phyloP scores from a whole-genome alignment of 1,284 basidiomycete species.

The Heterobasidion irregulare region DNA sequence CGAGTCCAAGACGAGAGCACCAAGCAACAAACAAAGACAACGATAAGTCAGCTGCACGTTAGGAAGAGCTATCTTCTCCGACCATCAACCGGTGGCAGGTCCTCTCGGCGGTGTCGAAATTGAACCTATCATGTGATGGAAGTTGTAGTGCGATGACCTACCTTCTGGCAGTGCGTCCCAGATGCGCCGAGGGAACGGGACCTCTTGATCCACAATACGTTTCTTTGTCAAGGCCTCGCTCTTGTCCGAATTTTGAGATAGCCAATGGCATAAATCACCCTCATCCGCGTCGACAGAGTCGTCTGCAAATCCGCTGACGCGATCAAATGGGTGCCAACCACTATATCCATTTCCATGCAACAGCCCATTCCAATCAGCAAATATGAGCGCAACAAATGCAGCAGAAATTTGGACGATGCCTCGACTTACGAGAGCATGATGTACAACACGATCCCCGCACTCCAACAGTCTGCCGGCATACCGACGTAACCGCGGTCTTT shows the following conservation, averaged over 20 bases:
- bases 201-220: conserved; percentile 53
- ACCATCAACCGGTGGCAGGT: no score
- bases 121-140: no score
- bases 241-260: conserved; percentile 38
- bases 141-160: conserved; percentile 21
- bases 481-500: conserved; percentile 66
- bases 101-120: no score
- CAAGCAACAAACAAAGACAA: background rate
- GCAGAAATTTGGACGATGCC: background rate
- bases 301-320: conserved; percentile 6
- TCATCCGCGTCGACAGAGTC: conserved; percentile 6
- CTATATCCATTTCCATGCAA: conserved; percentile 1
- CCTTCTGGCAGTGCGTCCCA: conserved; percentile 56
- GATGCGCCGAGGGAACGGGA: conserved; percentile 42
- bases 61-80: no score
- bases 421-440: conserved; percentile 67
- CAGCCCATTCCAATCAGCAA: background rate
- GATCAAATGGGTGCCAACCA: conserved; percentile 37
- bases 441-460: conserved; percentile 69
- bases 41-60: background rate
- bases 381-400: conserved; percentile 1
- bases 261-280: conserved; percentile 18
- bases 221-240: conserved; percentile 56
- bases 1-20: background rate
- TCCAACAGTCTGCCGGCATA: conserved; percentile 82